Conservation (phyloP, 495 filamentous ascomycete genomes). For the Penicillium chermesinum region DNA sequence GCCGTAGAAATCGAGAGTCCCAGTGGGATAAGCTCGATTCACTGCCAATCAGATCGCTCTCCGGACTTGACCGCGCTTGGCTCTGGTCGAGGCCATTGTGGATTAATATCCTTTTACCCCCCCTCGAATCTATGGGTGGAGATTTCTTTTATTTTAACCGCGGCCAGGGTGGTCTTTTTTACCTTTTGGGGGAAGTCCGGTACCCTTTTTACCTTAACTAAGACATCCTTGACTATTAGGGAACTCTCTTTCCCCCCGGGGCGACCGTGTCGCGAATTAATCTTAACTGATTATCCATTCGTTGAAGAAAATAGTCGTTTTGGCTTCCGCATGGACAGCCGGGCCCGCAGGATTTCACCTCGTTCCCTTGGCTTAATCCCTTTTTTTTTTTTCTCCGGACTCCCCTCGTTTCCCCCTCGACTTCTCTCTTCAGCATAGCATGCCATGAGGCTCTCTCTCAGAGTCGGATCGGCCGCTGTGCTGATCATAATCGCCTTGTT, state of each 20-base stretch:
- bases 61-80: background rate
- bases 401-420: conserved; percentile 2
- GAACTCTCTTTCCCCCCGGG: background rate
- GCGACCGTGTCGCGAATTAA: no score
- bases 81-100: background rate
- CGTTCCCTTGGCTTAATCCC: background rate
- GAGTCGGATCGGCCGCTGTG: conserved; percentile 29
- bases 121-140: no score
- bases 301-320: background rate
- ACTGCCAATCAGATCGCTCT: background rate
- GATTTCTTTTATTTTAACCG: no score
- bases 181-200: no score
- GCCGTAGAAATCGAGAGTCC: no score
- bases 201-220: no score
- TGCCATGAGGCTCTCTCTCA: conserved; percentile 43
- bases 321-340: background rate
- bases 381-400: conserved; percentile 2
- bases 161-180: no score
- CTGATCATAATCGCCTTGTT: conserved; percentile 33
- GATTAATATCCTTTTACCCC: no score
- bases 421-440: conserved; percentile 19
- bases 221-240: background rate
- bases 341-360: background rate
- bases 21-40: no score
- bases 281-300: background rate